Evolutionary conservation across 495 filamentous ascomycete species (phyloP), one percentile per base, ranked within the genome.

Genomic region (Cercophora newfieldiana): DNA sequence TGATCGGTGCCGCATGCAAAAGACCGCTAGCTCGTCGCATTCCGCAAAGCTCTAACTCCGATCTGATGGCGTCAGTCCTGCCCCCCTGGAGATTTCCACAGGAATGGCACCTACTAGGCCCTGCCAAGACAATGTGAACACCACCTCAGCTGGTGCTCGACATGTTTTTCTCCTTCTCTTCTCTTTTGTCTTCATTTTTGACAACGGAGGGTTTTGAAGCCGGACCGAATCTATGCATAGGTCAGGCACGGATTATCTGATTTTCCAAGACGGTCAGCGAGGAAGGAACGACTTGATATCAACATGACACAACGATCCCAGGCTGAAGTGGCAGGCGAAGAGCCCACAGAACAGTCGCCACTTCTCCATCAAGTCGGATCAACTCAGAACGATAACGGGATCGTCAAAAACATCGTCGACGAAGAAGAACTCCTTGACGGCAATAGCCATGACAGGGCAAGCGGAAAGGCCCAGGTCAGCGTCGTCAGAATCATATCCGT

Each of bases 401-500:
- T 21, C 1, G 47, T 65, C 21, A 70, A 68, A 19, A 33, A 16
- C n/a, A 54, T 33, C 0, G 22, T 22, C 0, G 67, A 65, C 12
- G 72, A 74, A 19, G 70, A 72, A 19, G 66, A 63, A 28, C 67
- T 61, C 14, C 21, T 66, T 33, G 61, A 28, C 0, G 12, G 24
- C 2, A 12, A 66, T 65, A 26, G 29, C 26, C 18, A 51, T 10
- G 30, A 12, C 50, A 6, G 60, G 63, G 8, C 63, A 66, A 30
- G 6, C 3, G 33, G 24, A n/a, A 47, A 54, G 10, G 51, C 47
- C 7, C 48, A 48, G 10, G 4, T 31, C 19, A 65, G 66, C 22
- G 64, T 72, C 4, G 66, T 54, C 21, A 66, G 29, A 30, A 71
- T 76, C 57, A 74, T 76, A 22, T 67, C 61, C 0, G 68, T 74